phyloP scores from a whole-genome alignment of 179 eudicot species.

The Corrigiola litoralis region DNA sequence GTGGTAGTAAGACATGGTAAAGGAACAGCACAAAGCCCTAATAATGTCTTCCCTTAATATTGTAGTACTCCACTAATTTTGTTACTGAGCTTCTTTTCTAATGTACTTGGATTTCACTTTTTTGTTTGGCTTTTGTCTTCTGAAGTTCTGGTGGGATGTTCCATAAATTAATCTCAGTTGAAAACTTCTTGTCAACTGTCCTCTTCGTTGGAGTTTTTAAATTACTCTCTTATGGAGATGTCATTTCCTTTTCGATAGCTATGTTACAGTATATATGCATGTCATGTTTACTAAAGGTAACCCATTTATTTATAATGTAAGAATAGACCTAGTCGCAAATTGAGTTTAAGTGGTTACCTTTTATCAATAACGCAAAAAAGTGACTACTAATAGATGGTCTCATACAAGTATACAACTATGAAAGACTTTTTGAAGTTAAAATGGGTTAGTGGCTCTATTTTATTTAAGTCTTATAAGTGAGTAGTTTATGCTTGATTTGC shows the following conservation, averaged over 20 bases:
- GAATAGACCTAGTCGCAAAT: no score
- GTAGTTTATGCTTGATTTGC: no score
- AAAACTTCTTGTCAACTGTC: not conserved
- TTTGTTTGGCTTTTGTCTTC: not conserved
- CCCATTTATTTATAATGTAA: no score
- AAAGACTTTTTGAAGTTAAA: no score
- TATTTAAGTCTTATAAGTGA: no score
- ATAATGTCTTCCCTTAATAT: not conserved
- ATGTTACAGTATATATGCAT: not conserved
- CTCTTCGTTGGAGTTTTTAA: no score
- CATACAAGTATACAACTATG: no score
- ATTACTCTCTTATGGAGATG: not conserved
- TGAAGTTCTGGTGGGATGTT: not conserved
- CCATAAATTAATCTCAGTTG: not conserved
- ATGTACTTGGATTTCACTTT: not conserved
- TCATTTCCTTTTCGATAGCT: not conserved
- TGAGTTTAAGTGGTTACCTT: no score
- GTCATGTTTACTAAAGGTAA: not conserved
- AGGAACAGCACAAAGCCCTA: constrained; percentile 12
- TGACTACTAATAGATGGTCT: no score
- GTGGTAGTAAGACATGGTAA: constrained; percentile 11
- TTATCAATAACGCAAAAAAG: no score
- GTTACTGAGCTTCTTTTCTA: not conserved
- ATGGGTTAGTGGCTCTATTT: not conserved
- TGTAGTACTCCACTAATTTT: not conserved